Base-by-base conservation (phyloP, 2,329 filamentous ascomycete species). In the Scopulariopsis brevicaulis region DNA sequence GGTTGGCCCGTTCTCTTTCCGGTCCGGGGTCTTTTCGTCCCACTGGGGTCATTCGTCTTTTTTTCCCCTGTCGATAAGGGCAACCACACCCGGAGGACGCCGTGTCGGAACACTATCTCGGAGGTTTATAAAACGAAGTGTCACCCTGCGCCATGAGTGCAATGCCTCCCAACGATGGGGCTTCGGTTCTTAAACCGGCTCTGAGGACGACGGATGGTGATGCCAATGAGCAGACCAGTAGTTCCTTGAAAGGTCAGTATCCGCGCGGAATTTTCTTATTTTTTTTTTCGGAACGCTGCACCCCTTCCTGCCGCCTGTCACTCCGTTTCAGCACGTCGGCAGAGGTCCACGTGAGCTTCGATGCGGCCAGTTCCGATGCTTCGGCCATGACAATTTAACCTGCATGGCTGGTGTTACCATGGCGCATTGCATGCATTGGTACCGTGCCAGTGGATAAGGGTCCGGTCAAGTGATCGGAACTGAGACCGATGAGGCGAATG, bases 101-200 rank as follows among this genome's bases (percentile, higher is more conserved):
- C 18, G 46, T 50, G 18, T 50, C 46, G 46, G 20, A 24, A 24
- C n/a, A 14, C 12, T 8, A 22, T 11, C n/a, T 11, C 46, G 22
- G 34, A 14, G 34, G 4, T 12, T 50, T 50, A 22, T 18, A 50
- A 50, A 50, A 22, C 18, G 20, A 22, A 50, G n/a, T 24, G 46
- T 24, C 46, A 14, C 46, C 46, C 46, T 14, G 22, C 46, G 20
- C 7, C 10, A 50, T 24, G 46, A 20, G 5, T 20, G 46, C 46
- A 12, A 57, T 37, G 18, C 48, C 55, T 35, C 24, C 40, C 11
- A n/a, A 20, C 10, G 55, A 57, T 35, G 46, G 46, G n/a, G 55
- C 48, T 37, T 25, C 46, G 18, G 34, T 48, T 11, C 55, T 57
- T 35, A 57, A 53, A 51, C 55, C 55, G n/a, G 55, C 40, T 18